Conservation (phyloP, 805 yeast species). For the Saturnispora quitensis region DNA sequence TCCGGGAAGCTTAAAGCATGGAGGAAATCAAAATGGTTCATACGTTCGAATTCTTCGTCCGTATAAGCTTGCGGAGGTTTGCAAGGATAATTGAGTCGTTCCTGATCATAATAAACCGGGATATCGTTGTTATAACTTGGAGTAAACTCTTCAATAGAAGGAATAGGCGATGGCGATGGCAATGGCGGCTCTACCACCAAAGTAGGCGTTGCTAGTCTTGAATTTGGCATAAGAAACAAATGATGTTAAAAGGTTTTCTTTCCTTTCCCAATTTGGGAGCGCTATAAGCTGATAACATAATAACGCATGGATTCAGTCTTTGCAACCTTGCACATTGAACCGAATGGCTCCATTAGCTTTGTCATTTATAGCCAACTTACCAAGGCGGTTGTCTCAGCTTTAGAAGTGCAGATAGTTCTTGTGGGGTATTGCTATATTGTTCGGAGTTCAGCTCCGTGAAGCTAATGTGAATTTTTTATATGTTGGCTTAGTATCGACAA, state of each 20-base stretch:
- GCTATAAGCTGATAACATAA: not conserved
- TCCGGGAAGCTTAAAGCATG: conserved; percentile 21
- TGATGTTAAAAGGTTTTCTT: not conserved
- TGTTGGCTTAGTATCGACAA: no score
- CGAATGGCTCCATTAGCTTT: no score
- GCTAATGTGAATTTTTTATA: not conserved
- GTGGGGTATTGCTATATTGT: not conserved
- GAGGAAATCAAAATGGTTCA: conserved; percentile 29
- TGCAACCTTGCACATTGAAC: not conserved
- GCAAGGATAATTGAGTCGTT: conserved; percentile 25
- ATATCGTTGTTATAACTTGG: conserved; percentile 22
- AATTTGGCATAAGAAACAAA: not conserved
- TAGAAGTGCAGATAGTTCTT: not conserved
- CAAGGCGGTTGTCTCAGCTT: no score
- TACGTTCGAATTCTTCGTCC: conserved; percentile 26
- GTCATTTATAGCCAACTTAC: no score
- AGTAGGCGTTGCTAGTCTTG: not conserved
- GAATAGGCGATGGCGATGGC: conserved; percentile 1
- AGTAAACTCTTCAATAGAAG: not conserved
- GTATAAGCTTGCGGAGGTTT: conserved; percentile 27
- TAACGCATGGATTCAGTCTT: not conserved
- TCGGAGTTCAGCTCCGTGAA: not conserved
- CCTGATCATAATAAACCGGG: conserved; percentile 27
- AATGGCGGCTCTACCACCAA: not conserved
- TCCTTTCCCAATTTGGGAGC: not conserved